Evolutionary conservation across 768 basidiomycete genomes (phyloP).

Genomic region (Termitomyces sp.): DNA sequence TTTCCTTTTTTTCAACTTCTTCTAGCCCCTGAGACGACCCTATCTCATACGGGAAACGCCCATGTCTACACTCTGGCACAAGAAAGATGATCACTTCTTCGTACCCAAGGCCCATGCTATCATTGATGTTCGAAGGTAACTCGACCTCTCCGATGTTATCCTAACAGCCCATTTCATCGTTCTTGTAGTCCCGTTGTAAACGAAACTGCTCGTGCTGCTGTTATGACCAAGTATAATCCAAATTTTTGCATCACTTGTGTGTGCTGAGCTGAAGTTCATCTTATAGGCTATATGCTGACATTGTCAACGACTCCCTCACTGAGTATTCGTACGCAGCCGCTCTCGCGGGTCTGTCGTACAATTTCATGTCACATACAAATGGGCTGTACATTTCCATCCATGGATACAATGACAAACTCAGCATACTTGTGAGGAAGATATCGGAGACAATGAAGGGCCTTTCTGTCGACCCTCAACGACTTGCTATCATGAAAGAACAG

Average conservation of each 20-base stretch:
- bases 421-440: slow-evolving; percentile 67
- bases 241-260: not conserved
- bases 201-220: slow-evolving; percentile 59
- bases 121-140: slow-evolving; percentile 71
- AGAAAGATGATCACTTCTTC: slow-evolving; percentile 97
- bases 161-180: not conserved
- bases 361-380: slow-evolving; percentile 52
- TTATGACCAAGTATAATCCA: slow-evolving; percentile 59
- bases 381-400: slow-evolving; percentile 64
- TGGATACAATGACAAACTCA: slow-evolving; percentile 92
- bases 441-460: slow-evolving; percentile 63
- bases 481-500: slow-evolving; percentile 82
- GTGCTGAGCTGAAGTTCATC: not conserved
- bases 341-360: slow-evolving; percentile 82
- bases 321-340: slow-evolving; percentile 93
- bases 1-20: slow-evolving; percentile 5
- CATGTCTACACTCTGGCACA: slow-evolving; percentile 83
- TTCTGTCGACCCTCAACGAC: slow-evolving; percentile 61
- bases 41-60: slow-evolving; percentile 68
- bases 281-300: slow-evolving; percentile 68
- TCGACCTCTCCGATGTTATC: not conserved
- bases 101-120: slow-evolving; percentile 81
- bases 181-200: slow-evolving; percentile 49
- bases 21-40: slow-evolving; percentile 71
- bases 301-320: slow-evolving; percentile 83